Base-by-base conservation (phyloP, 306 rosid genomes). In the Dryas drummondii region DNA sequence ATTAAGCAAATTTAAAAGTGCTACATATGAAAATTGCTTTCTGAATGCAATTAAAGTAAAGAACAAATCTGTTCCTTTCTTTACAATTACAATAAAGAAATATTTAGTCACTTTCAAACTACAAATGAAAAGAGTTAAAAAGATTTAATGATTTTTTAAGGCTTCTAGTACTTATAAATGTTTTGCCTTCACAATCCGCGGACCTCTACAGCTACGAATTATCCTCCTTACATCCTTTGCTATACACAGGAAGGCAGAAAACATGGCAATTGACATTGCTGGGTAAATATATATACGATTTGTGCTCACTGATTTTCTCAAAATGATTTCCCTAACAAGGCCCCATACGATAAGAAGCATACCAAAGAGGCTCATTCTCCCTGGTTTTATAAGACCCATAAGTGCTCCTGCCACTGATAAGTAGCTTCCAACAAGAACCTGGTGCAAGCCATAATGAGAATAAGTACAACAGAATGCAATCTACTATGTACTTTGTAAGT, bases 341-440 rank as follows among this genome's bases (percentile, higher is more conserved):
- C 94, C 97, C 96, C 96, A 94, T 51, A 86, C 45, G 13, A 90
- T 46, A 75, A 91, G 77, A 40, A 94, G 91, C 70, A 81, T 82
- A 54, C 97, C 96, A 57, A 84, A 79, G 66, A 91, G 79, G 75
- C 96, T 82, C 89, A 82, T 83, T 84, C 94, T 88, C 5, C 96
- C 90, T 12, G 86, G 91, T 81, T 70, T 90, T 62, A 90, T 73
- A 60, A 88, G 64, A 61, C 98, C 88, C 61, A 65, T 40, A 42
- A 91, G 72, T 71, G 97, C 94, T 73, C 97, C 98, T 76, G 83
- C 93, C 27, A 90, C 96, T 4, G 87, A 76, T 56, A 94, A 76
- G 76, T 94, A 94, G 86, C 98, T 86, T 83, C 98, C 97, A 13
- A 79, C 94, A 67, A 90, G 72, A 83, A 93, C 89, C 98, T 93